A percentile compares a stretch with the other conserved stretches of the same genome.
These are phyloP conservation scores for Aspergillus brunneoviolaceus DNA, from an alignment of 2,329 filamentous ascomycete species.

Conservation along the genomic window DNA sequence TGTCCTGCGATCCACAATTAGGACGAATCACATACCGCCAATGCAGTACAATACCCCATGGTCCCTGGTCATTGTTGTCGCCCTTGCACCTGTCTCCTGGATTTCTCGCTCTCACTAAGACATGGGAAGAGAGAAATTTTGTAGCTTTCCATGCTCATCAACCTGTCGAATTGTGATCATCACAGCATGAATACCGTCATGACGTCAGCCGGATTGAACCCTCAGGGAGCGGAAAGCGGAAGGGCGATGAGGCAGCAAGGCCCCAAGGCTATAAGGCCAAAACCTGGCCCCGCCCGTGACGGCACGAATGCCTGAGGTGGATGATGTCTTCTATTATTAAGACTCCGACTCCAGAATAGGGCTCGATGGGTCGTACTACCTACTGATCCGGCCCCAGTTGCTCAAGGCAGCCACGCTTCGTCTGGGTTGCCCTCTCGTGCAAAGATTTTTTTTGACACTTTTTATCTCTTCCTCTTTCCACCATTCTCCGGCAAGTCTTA, in stretches of 20 bases:
- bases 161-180: background rate
- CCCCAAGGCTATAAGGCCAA: background rate
- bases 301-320: background rate
- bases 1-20: background rate
- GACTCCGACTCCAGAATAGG: background rate
- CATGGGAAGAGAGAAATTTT: background rate
- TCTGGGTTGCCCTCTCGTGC: constrained; percentile 9
- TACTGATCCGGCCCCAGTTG: constrained; percentile 3
- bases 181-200: background rate
- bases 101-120: background rate
- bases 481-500: background rate
- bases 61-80: background rate
- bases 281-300: background rate
- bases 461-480: constrained; percentile 5
- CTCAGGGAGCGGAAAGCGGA: background rate
- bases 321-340: background rate
- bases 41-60: background rate
- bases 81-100: background rate
- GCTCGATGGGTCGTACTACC: constrained; percentile 12
- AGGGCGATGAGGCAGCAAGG: background rate
- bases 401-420: constrained; percentile 17
- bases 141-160: background rate
- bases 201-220: background rate
- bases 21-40: background rate
- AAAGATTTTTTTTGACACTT: constrained; percentile 8